These are phyloP conservation scores for Trifolium pratense DNA, from an alignment of 306 rosid species.

Conservation along the genomic window DNA sequence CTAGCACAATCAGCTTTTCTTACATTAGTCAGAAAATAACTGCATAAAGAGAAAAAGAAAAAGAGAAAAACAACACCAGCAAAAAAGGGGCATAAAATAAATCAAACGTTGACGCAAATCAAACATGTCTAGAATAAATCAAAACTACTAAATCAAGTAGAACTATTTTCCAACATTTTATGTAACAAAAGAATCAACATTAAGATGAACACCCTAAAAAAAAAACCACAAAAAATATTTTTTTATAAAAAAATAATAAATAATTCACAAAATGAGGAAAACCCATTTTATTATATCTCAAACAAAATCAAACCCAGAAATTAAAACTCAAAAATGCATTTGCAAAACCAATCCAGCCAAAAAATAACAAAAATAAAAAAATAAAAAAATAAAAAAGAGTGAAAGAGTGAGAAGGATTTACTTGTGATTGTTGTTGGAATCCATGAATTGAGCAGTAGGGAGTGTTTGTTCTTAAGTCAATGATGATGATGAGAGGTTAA, in stretches of 20 bases:
- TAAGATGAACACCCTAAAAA: slow-evolving; percentile 3
- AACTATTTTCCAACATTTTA: slow-evolving; percentile 23
- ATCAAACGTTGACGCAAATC: slow-evolving; percentile 31
- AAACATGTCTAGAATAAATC: slow-evolving; percentile 28
- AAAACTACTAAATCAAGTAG: slow-evolving; percentile 25
- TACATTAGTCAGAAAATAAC: background rate
- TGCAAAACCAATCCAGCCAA: background rate
- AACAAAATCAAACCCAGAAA: slow-evolving; percentile 34
- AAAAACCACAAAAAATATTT: background rate
- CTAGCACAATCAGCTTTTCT: slow-evolving; percentile 19
- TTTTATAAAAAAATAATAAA: background rate
- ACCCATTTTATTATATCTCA: background rate
- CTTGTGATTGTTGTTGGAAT: slow-evolving; percentile 59
- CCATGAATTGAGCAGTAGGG: slow-evolving; percentile 53
- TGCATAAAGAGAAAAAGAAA: slow-evolving; percentile 16
- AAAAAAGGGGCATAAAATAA: slow-evolving; percentile 39
- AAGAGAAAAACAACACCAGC: background rate
- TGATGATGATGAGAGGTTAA: slow-evolving; percentile 14
- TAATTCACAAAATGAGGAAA: background rate
- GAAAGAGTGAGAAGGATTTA: slow-evolving; percentile 47
- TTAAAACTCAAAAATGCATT: slow-evolving; percentile 35
- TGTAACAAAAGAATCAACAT: slow-evolving; percentile 22
- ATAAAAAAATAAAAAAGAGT: background rate
- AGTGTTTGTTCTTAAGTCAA: slow-evolving; percentile 22
- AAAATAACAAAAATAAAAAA: background rate